Percentiles rank a stretch among this genome's conserved stretches.
Evolutionary conservation across 345 rosid species (phyloP).

Genomic region (Camelina hispida): DNA sequence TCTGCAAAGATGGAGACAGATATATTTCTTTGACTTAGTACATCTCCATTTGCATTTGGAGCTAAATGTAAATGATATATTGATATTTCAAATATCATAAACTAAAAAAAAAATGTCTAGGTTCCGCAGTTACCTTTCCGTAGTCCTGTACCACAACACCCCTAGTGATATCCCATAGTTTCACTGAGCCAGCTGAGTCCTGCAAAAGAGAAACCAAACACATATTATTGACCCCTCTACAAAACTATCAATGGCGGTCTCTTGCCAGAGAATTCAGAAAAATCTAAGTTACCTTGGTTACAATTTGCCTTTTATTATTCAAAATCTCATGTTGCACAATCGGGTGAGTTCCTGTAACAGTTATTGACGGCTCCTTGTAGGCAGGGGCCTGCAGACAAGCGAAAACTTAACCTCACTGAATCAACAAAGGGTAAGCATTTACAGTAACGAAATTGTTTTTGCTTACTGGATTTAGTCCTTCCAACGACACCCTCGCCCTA

Average conservation of each 20-base stretch:
- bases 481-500: constrained; percentile 95
- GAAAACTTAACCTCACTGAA: constrained; percentile 25
- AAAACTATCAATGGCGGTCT: constrained; percentile 4
- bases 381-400: constrained; percentile 70
- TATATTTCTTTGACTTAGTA: constrained; percentile 21
- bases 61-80: constrained; percentile 13
- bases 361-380: constrained; percentile 74
- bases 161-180: constrained; percentile 94
- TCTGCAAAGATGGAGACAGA: constrained; percentile 51
- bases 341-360: constrained; percentile 85
- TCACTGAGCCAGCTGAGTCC: constrained; percentile 93
- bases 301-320: constrained; percentile 92
- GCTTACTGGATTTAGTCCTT: constrained; percentile 93
- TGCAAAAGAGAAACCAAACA: constrained; percentile 46
- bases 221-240: constrained; percentile 27
- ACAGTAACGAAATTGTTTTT: constrained; percentile 9
- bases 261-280: constrained; percentile 23
- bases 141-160: constrained; percentile 89
- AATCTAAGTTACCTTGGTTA: constrained; percentile 75
- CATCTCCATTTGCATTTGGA: constrained; percentile 17
- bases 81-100: constrained; percentile 10
- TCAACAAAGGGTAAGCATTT: constrained; percentile 3
- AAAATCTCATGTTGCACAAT: constrained; percentile 95
- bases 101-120: constrained; percentile 6
- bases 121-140: constrained; percentile 67